phyloP scores from a whole-genome alignment of 768 basidiomycete species.

The Mrakia gelida region DNA sequence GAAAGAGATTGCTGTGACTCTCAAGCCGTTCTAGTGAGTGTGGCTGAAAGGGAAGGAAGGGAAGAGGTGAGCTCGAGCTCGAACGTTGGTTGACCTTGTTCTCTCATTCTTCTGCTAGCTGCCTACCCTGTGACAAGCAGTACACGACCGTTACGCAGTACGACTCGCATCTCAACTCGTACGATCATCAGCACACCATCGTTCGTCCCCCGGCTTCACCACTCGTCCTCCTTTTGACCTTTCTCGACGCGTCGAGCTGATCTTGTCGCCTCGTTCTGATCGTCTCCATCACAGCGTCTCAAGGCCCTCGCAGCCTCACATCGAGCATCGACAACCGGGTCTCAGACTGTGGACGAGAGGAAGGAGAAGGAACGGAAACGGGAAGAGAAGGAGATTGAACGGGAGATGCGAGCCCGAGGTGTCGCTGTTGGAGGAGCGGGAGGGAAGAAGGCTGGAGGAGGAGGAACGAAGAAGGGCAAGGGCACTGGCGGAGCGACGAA shows the following conservation, averaged over 20 bases:
- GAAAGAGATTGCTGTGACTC: slow-evolving; percentile 14
- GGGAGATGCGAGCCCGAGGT: slow-evolving; percentile 22
- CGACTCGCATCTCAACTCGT: slow-evolving; percentile 20
- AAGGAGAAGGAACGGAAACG: slow-evolving; percentile 29
- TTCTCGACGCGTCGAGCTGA: background rate
- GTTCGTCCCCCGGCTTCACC: slow-evolving; percentile 15
- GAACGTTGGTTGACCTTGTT: background rate
- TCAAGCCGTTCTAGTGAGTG: slow-evolving; percentile 27
- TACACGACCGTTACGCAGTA: slow-evolving; percentile 24
- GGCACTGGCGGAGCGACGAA: background rate
- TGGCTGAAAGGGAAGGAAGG: too few relatives aligned
- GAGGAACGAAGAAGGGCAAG: background rate
- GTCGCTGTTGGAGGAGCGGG: slow-evolving; percentile 12
- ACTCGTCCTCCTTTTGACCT: background rate
- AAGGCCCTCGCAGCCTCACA: slow-evolving; percentile 25
- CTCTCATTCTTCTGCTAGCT: slow-evolving; percentile 2
- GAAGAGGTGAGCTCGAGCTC: background rate
- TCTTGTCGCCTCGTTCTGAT: background rate
- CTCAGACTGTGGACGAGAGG: slow-evolving; percentile 6
- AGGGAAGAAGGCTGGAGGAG: background rate
- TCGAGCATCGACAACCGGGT: slow-evolving; percentile 9
- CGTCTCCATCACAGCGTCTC: slow-evolving; percentile 10
- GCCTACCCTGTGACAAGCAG: slow-evolving; percentile 28
- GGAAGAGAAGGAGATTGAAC: slow-evolving; percentile 26
- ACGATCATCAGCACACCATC: slow-evolving; percentile 28